Evolutionary conservation across 257 asterid species (phyloP).

Genomic region (Ajuga chamaepitys): DNA sequence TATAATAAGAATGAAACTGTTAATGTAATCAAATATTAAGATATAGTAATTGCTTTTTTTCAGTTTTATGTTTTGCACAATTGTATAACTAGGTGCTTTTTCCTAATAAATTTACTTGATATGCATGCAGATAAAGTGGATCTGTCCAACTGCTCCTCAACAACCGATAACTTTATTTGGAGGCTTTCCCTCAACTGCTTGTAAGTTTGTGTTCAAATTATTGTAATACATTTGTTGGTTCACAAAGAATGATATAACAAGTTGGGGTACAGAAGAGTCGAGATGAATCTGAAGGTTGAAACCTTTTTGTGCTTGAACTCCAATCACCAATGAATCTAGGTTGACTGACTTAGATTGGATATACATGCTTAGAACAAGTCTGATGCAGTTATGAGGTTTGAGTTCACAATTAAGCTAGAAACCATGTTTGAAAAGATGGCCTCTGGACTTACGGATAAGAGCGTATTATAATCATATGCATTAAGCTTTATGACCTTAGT

Average conservation of each 20-base stretch:
- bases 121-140: constrained; percentile 78
- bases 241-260: neutral
- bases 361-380: neutral
- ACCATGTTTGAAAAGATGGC: neutral
- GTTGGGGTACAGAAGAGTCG: neutral
- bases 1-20: constrained; percentile 7
- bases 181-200: constrained; percentile 85
- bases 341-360: neutral
- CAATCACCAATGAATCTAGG: neutral
- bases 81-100: neutral
- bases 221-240: neutral
- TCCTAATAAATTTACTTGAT: neutral
- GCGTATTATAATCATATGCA: neutral
- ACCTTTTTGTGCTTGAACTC: neutral
- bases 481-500: neutral
- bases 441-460: neutral
- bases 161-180: constrained; percentile 75
- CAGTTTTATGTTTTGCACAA: neutral
- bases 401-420: neutral
- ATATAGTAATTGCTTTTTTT: neutral
- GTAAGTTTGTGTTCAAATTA: constrained; percentile 34
- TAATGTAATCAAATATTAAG: neutral
- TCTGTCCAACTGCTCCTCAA: constrained; percentile 86
- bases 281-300: neutral
- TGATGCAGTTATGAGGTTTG: neutral